Evolutionary conservation across 768 basidiomycete genomes (phyloP).

Genomic region (Zangia roseola): DNA sequence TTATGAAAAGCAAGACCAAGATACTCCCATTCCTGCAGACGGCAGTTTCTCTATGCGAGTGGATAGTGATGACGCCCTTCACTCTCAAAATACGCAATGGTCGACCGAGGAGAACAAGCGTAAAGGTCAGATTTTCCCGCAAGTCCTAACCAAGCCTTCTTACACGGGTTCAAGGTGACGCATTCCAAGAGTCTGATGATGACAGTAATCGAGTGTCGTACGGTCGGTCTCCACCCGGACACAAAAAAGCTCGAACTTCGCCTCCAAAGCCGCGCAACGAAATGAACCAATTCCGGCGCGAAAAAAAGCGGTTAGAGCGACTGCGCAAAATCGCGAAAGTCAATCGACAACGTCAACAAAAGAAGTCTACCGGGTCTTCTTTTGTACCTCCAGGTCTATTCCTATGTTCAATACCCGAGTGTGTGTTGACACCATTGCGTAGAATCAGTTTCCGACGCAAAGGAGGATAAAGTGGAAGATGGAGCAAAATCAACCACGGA

Average conservation of each 20-base stretch:
- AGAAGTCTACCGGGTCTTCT: slow-evolving; percentile 39
- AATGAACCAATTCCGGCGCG: slow-evolving; percentile 37
- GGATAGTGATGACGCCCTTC: slow-evolving; percentile 17
- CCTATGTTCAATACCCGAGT: not conserved
- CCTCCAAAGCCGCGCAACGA: slow-evolving; percentile 45
- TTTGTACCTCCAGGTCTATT: slow-evolving; percentile 21
- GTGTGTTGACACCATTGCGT: slow-evolving; percentile 1
- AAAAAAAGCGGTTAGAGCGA: slow-evolving; percentile 42
- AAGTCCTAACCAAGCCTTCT: not conserved
- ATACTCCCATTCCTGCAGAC: slow-evolving; percentile 24
- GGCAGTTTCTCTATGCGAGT: slow-evolving; percentile 34
- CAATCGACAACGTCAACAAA: slow-evolving; percentile 38
- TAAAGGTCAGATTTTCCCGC: slow-evolving; percentile 40
- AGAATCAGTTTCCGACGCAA: slow-evolving; percentile 3
- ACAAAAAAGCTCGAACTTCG: slow-evolving; percentile 52
- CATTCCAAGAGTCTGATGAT: slow-evolving; percentile 30
- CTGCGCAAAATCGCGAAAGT: slow-evolving; percentile 38
- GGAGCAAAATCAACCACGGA: slow-evolving; percentile 3
- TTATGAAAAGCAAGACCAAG: slow-evolving; percentile 32
- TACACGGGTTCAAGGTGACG: slow-evolving; percentile 7
- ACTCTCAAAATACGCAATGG: slow-evolving; percentile 17
- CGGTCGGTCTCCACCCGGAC: slow-evolving; percentile 24
- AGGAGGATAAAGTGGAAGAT: slow-evolving; percentile 9
- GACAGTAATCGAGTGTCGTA: slow-evolving; percentile 28
- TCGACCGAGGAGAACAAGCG: slow-evolving; percentile 42